Evolutionary conservation across 306 rosid species (phyloP), one percentile per base, ranked within the genome.

Genomic region (Citrullus amarus): DNA sequence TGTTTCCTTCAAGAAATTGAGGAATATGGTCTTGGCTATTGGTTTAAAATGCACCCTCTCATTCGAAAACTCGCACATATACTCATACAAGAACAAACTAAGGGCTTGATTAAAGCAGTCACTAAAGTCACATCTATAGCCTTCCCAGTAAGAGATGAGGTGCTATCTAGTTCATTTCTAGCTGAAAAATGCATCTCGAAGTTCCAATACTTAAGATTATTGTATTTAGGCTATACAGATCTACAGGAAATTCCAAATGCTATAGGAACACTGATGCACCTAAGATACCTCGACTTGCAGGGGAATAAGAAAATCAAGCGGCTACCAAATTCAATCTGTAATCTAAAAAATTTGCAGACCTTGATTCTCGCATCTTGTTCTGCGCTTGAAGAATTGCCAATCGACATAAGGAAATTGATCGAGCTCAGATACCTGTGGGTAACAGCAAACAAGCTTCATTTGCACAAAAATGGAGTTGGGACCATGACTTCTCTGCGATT

Each of bases 231-330:
- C 28, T 2, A 74, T 8, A 8, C 62, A 53, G 9, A 74, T 32
- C 46, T 51, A 16, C 16, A 74, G 32, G 44, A 74, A 74, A 50
- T 74, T 74, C 62, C 78, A 54, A 74, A 54, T 74, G 4, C 61
- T 30, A 50, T 74, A 30, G 78, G 62, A 50, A 74, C 41, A 51
- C 25, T 54, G 2, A 51, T 51, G 48, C 1, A 74, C 36, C 46
- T 76, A 18, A 76, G 38, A 38, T 57, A 38, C 63, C 79, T 76
- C 1, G 79, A 76, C 18, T 76, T 76, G 79, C 60, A 56, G 3
- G 65, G 79, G 4, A 54, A 54, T 39, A 9, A 12, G 18, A 57
- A 17, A 57, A 54, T 76, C n/a, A 76, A 76, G 65, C 44, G 11
- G 51, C 53, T 76, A n/a, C 79, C 79, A 6, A 15, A 76, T 56